Evolutionary conservation across 805 yeast species (phyloP).

Genomic region (Yarrowia yakushimensis): DNA sequence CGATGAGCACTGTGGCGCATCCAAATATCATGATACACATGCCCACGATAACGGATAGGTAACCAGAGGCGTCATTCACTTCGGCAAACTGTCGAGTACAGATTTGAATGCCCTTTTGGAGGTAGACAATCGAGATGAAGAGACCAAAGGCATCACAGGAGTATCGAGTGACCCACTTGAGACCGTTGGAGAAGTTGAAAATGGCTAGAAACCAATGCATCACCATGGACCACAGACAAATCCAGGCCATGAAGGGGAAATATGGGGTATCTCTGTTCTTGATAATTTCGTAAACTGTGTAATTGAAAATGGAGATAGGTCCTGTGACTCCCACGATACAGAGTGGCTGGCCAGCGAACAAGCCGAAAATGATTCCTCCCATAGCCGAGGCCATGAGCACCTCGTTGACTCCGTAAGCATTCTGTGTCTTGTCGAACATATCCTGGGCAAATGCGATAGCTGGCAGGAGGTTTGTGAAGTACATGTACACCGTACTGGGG

Average conservation of each 20-base stretch:
- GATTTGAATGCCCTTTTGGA: conserved; percentile 87
- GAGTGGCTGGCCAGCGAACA: conserved; percentile 83
- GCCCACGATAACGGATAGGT: conserved; percentile 69
- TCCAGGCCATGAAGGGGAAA: conserved; percentile 95
- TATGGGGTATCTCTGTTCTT: conserved; percentile 50
- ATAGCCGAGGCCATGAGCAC: conserved; percentile 77
- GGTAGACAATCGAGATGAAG: conserved; percentile 81
- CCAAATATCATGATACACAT: conserved; percentile 78
- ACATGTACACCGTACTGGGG: conserved; percentile 78
- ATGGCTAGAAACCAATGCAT: conserved; percentile 73
- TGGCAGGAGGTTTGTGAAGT: conserved; percentile 85
- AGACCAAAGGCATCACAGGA: conserved; percentile 93
- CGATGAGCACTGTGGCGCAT: conserved; percentile 43
- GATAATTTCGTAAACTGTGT: conserved; percentile 76
- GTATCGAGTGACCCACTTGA: conserved; percentile 70
- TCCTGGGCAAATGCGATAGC: conserved; percentile 96
- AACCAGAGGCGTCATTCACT: conserved; percentile 48
- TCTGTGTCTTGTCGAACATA: conserved; percentile 87
- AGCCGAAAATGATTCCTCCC: conserved; percentile 86
- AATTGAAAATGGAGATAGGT: conserved; percentile 87
- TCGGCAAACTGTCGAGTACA: conserved; percentile 62
- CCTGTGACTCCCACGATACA: conserved; percentile 98
- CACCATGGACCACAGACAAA: conserved; percentile 84
- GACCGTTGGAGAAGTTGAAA: conserved; percentile 60
- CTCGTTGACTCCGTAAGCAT: conserved; percentile 89